Evolutionary conservation across 305 asterid genomes (phyloP), one percentile per base, ranked within the genome.

Genomic region (Andrographis paniculata): DNA sequence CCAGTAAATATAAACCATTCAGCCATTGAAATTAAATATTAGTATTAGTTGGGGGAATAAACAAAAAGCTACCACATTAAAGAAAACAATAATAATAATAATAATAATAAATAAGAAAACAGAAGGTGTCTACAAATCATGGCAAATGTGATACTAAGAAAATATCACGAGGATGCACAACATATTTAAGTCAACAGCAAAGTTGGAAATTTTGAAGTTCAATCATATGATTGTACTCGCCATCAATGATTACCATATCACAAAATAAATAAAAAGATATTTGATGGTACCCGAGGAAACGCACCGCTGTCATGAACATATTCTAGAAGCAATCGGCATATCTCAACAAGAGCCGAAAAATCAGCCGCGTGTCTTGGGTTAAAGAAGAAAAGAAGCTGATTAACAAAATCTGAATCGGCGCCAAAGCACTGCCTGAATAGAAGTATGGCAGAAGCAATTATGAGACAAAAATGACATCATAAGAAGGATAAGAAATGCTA

Each of bases 331-430:
- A 72, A 70, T 41, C 69, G 72, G 71, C 99, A 87, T 43, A 79
- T 65, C 80, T 81, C 85, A 77, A 75, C 91, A 19, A 91, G 87
- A 53, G 74, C 83, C 39, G 91, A 67, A 74, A 81, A 55, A 67
- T 91, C 99, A 67, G 74, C 66, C 50, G 50, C 72, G 41, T 74
- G 52, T 72, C 71, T 74, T 56, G 95, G 94, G 60, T 79, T 83
- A 57, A 80, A 81, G 84, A 91, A 91, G 76, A 83, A 91, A 65
- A 80, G 81, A 52, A 91, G 77, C 77, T 67, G 86, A 60, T 69
- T 69, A 45, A 87, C 77, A 66, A 79, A 87, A 71, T 75, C 76
- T 30, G 96, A 83, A 61, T 77, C 92, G 22, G 87, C 77, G 45
- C 91, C 82, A 71, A 91, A 91, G 63, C 91, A 75, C 52, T 74